Percentiles rank a stretch among this genome's conserved stretches.
phyloP scores from a whole-genome alignment of 1,139 yeast species.

The Taiozyma sp. region DNA sequence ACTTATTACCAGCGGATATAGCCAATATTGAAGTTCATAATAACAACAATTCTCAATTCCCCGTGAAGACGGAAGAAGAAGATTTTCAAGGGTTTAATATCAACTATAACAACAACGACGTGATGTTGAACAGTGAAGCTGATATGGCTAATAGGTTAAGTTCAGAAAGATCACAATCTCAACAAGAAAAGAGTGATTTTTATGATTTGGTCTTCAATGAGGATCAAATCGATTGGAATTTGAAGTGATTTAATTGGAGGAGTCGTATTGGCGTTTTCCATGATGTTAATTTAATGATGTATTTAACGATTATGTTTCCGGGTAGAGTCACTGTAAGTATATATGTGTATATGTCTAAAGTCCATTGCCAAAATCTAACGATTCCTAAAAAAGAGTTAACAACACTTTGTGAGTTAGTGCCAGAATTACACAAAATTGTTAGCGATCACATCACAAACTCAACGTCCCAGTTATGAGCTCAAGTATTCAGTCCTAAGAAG shows the following conservation, averaged over 20 bases:
- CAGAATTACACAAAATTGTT: too few species aligned
- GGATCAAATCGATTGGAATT: conserved; percentile 8
- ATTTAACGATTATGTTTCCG: neutral
- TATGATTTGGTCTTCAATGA: conserved; percentile 34
- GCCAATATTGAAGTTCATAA: conserved; percentile 11
- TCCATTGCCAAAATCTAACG: too few species aligned
- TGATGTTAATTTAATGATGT: neutral
- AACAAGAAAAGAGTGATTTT: conserved; percentile 25
- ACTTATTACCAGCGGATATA: conserved; percentile 21
- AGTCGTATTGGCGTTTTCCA: neutral
- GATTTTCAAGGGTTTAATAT: neutral
- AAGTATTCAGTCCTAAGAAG: too few species aligned
- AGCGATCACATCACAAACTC: too few species aligned
- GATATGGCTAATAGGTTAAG: neutral
- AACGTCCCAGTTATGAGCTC: too few species aligned
- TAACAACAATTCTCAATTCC: neutral
- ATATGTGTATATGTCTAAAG: too few species aligned
- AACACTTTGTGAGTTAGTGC: too few species aligned
- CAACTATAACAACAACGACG: neutral
- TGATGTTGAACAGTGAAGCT: neutral
- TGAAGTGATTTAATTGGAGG: neutral
- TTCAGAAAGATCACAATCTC: conserved; percentile 2
- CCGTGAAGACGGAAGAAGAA: conserved; percentile 2
- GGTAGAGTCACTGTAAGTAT: too few species aligned
- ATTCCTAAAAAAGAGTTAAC: too few species aligned